These are phyloP conservation scores for Parasitella parasitica DNA, from an alignment of 371 early-diverging fungal genomes.

Conservation along the genomic window DNA sequence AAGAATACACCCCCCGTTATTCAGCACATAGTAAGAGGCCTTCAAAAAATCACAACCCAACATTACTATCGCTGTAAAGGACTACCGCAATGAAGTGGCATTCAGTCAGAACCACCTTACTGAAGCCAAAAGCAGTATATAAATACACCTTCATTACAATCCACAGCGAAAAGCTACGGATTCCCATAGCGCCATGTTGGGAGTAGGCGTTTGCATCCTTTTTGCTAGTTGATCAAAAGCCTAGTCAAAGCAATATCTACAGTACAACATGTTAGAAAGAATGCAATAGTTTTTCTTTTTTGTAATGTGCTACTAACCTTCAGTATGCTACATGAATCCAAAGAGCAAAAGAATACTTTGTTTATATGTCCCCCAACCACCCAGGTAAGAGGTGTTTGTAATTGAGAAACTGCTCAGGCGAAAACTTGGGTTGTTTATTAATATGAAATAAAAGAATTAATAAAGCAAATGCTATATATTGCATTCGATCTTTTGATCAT, in stretches of 20 bases:
- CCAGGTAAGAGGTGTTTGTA: neutral
- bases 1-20: neutral
- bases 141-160: conserved; percentile 16
- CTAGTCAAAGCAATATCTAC: neutral
- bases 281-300: neutral
- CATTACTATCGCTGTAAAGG: neutral
- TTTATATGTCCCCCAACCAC: neutral
- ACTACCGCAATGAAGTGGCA: conserved; percentile 15
- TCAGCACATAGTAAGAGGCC: neutral
- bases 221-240: neutral
- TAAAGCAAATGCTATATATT: no score
- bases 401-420: neutral
- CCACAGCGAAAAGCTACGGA: conserved; percentile 7
- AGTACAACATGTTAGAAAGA: neutral
- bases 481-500: no score
- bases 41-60: conserved; percentile 9
- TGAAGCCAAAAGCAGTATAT: conserved; percentile 12
- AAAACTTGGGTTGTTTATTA: no score
- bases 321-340: neutral
- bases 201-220: conserved; percentile 7
- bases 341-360: neutral
- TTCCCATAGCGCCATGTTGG: conserved; percentile 17
- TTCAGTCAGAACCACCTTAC: conserved; percentile 10
- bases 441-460: no score
- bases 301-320: neutral